Percentiles rank a stretch among this genome's conserved stretches.
Evolutionary conservation across 2,329 filamentous ascomycete genomes (phyloP).

Genomic region (Talaromyces sp.): DNA sequence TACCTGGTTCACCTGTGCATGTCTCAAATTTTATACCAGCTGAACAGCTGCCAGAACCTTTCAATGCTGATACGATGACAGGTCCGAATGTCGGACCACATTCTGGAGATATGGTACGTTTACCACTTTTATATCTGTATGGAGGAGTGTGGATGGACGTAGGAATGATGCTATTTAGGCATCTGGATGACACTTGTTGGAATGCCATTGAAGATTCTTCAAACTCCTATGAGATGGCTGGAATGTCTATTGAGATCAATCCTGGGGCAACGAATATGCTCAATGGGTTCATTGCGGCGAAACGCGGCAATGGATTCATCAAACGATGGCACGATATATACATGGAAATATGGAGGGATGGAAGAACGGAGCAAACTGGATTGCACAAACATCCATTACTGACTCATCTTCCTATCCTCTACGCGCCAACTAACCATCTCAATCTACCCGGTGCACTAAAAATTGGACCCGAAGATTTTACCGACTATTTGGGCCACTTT

Average conservation of each 20-base stretch:
- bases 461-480: conserved; percentile 4
- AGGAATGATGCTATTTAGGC: conserved; percentile 40
- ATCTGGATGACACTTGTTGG: conserved; percentile 47
- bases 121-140: conserved; percentile 39
- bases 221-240: conserved; percentile 34
- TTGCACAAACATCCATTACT: conserved; percentile 11
- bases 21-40: conserved; percentile 37
- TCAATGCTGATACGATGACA: conserved; percentile 45
- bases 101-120: conserved; percentile 48
- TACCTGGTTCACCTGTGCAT: conserved; percentile 38
- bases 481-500: conserved; percentile 11
- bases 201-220: conserved; percentile 36
- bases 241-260: conserved; percentile 3
- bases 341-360: conserved; percentile 14
- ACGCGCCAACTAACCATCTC: conserved; percentile 19
- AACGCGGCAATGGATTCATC: conserved; percentile 15
- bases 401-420: conserved; percentile 29
- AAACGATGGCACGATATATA: conserved; percentile 21
- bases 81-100: conserved; percentile 46
- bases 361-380: conserved; percentile 6
- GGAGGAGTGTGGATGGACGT: conserved; percentile 45
- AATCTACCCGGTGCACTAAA: conserved; percentile 14
- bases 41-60: conserved; percentile 40
- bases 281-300: conserved; percentile 17
- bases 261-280: conserved; percentile 5